Base-by-base conservation (phyloP, 306 rosid genomes). In the Quercus variabilis region DNA sequence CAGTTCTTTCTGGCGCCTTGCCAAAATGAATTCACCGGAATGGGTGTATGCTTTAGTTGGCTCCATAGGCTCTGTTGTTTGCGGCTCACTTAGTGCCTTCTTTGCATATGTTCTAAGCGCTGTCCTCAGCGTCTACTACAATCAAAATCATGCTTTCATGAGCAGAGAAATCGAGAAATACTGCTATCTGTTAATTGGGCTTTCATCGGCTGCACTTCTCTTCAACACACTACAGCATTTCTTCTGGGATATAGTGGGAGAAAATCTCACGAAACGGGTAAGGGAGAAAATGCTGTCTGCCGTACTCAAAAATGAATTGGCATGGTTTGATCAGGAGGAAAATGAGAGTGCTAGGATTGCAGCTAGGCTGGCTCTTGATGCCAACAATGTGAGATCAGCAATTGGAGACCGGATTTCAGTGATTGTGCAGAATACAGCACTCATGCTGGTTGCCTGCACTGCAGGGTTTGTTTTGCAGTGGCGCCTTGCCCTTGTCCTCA, bases 1-100 rank as follows among this genome's bases (percentile, higher is more conserved):
- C 4, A 84, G 97, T 88, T 95, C 99, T 72, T 95, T 95, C 83
- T 95, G 99, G 99, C 91, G 99, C 74, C 97, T 95, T 21, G 98
- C 93, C 21, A 95, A 95, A 83, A 93, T 95, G 99, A 95, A 95
- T 88, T 95, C 99, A 64, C 99, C 99, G 4, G 99, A 95, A 73
- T 93, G 97, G 98, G 88, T 90, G 26, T 95, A 86, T 74, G 99
- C 99, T 80, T 78, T 93, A 57, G 78, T 90, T 63, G 99, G 99
- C 69, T 95, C 99, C 15, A 74, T 93, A 46, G 99, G 99, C 11
- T 95, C 99, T 76, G 80, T 95, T 80, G 91, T 93, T 75, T 95
- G 99, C 49, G 99, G 99, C 73, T 95, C 94, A 28, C 90, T 95
- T 43, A 95, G 99, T 77, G 99, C 99, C 12, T 95, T 95, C 90